Conservation (phyloP, 2,329 filamentous ascomycete genomes). For the Talaromyces sp. region DNA sequence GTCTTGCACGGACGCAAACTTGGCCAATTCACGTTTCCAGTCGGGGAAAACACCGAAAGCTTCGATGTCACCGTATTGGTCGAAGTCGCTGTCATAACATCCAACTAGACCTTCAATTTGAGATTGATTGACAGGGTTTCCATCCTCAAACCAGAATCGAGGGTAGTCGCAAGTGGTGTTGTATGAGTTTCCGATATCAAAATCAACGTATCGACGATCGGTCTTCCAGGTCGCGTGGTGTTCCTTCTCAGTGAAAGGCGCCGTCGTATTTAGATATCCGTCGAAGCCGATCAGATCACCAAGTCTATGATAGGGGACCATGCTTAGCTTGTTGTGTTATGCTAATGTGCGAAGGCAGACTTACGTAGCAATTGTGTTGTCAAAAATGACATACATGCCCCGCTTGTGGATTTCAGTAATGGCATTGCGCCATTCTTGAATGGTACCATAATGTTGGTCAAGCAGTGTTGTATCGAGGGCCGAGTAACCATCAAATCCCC, state of each 20-base stretch:
- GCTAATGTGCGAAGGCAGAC: slow-evolving; percentile 11
- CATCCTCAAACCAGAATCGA: slow-evolving; percentile 63
- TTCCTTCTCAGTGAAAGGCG: slow-evolving; percentile 59
- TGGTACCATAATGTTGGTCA: slow-evolving; percentile 63
- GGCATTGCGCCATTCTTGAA: slow-evolving; percentile 59
- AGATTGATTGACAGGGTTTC: slow-evolving; percentile 52
- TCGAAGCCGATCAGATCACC: slow-evolving; percentile 67
- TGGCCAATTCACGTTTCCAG: slow-evolving; percentile 65
- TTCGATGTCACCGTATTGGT: slow-evolving; percentile 66
- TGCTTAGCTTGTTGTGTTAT: background rate
- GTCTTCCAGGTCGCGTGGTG: slow-evolving; percentile 61
- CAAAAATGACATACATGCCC: slow-evolving; percentile 67
- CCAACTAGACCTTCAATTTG: slow-evolving; percentile 53
- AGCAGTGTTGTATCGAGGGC: slow-evolving; percentile 65
- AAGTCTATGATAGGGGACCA: slow-evolving; percentile 38
- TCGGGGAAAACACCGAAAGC: slow-evolving; percentile 66
- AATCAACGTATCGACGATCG: slow-evolving; percentile 60
- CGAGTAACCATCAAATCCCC: slow-evolving; percentile 63
- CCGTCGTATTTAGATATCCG: slow-evolving; percentile 60
- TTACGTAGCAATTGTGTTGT: slow-evolving; percentile 67
- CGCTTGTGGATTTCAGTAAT: slow-evolving; percentile 63
- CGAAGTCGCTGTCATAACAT: slow-evolving; percentile 66
- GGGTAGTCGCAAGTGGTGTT: slow-evolving; percentile 61
- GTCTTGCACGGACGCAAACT: slow-evolving; percentile 69
- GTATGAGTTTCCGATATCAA: slow-evolving; percentile 56